Evolutionary conservation across 2,329 filamentous ascomycete species (phyloP).

Genomic region (Aspergillus uvarum): DNA sequence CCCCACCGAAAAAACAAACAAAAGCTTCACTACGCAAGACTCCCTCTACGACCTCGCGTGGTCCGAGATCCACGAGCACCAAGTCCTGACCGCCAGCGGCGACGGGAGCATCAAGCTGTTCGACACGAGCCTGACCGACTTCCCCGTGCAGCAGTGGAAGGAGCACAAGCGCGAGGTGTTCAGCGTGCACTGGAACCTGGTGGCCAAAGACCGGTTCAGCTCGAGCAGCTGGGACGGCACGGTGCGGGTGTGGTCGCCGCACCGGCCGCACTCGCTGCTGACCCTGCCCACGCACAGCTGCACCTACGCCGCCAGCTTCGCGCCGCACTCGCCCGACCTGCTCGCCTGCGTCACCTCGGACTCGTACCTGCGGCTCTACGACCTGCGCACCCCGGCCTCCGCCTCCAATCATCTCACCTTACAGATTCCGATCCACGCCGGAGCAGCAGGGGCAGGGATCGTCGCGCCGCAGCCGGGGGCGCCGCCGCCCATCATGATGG

Average conservation of each 20-base stretch:
- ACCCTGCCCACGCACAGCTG: constrained; percentile 91
- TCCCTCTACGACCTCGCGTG: constrained; percentile 92
- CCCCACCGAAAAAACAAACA: too few relatives aligned
- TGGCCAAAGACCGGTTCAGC: constrained; percentile 85
- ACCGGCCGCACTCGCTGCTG: constrained; percentile 68
- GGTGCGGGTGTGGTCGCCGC: constrained; percentile 92
- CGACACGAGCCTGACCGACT: constrained; percentile 76
- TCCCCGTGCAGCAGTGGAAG: constrained; percentile 86
- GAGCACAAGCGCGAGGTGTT: constrained; percentile 95
- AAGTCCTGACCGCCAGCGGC: constrained; percentile 82
- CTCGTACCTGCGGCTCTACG: constrained; percentile 84
- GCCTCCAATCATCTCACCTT: constrained; percentile 84
- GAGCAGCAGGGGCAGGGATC: constrained; percentile 55
- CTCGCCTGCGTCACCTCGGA: constrained; percentile 87
- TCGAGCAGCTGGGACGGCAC: constrained; percentile 96
- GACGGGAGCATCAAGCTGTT: constrained; percentile 95
- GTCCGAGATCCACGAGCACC: constrained; percentile 96
- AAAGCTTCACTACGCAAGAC: constrained; percentile 95
- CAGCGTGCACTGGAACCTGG: constrained; percentile 86
- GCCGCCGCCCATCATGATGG: neutral
- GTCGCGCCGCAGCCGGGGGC: constrained; percentile 36
- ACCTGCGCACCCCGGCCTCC: constrained; percentile 80
- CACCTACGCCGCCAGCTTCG: constrained; percentile 91
- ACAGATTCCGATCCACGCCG: constrained; percentile 78
- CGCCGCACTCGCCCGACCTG: constrained; percentile 79